Percentiles rank a stretch among this genome's conserved stretches.
Evolutionary conservation across 768 basidiomycete species (phyloP).

Genomic region (Leucocoprinus birnbaumii): DNA sequence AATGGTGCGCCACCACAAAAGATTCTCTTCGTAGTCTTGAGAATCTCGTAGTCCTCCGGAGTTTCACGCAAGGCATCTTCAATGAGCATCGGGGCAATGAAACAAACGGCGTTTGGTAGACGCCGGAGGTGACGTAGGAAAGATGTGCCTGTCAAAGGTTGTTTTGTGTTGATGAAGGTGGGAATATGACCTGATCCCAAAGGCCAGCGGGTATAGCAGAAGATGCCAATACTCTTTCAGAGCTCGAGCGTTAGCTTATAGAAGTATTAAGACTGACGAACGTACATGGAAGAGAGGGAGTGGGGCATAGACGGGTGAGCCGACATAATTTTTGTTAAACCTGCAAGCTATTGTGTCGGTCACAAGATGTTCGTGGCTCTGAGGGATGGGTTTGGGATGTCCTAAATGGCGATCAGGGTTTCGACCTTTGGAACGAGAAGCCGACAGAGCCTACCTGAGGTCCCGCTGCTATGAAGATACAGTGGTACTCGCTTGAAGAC

Average conservation of each 20-base stretch:
- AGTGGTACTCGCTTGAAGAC: neutral
- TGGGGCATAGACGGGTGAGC: constrained; percentile 14
- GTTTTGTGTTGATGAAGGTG: constrained; percentile 11
- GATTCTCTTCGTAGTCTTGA: constrained; percentile 10
- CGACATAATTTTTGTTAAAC: constrained; percentile 7
- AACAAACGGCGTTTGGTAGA: constrained; percentile 8
- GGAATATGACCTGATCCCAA: constrained; percentile 6
- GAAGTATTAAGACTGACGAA: neutral
- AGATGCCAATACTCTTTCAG: constrained; percentile 15
- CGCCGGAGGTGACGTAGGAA: constrained; percentile 15
- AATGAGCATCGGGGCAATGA: constrained; percentile 16
- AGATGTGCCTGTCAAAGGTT: constrained; percentile 13
- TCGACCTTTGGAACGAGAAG: no score
- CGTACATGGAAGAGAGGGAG: constrained; percentile 21
- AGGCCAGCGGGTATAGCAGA: constrained; percentile 12
- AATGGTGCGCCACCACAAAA: constrained; percentile 18
- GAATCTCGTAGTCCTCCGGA: constrained; percentile 3
- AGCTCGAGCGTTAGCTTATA: neutral
- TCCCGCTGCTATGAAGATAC: no score
- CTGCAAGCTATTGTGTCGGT: neutral
- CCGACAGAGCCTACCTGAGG: no score
- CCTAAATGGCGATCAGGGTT: constrained; percentile 7
- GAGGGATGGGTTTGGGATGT: constrained; percentile 20
- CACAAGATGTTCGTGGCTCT: constrained; percentile 13
- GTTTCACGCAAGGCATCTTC: constrained; percentile 16